These are phyloP conservation scores for Clarireedia paspali DNA, from an alignment of 2,329 filamentous ascomycete genomes.

Conservation along the genomic window DNA sequence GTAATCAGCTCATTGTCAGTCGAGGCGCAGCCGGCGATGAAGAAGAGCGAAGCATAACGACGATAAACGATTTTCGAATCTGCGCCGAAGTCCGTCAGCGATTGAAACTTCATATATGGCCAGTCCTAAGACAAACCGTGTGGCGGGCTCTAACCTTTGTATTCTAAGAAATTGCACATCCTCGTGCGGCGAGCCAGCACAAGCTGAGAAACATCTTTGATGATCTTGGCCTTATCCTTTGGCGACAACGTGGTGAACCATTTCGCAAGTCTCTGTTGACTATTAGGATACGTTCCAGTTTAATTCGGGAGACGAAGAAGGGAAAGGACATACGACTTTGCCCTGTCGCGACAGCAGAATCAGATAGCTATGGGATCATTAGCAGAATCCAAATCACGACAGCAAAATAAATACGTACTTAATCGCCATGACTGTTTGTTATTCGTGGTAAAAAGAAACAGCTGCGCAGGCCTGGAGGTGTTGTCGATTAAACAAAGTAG, in stretches of 20 bases:
- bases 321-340: slow-evolving; percentile 75
- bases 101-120: background rate
- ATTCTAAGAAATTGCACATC: slow-evolving; percentile 99
- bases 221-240: slow-evolving; percentile 98
- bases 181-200: slow-evolving; percentile 91
- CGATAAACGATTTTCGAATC: slow-evolving; percentile 99
- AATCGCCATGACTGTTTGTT: slow-evolving; percentile 37
- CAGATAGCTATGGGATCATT: slow-evolving; percentile 62
- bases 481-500: background rate
- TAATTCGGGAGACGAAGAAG: slow-evolving; percentile 13
- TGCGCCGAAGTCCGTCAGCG: slow-evolving; percentile 33
- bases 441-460: background rate
- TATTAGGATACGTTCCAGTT: slow-evolving; percentile 18
- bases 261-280: slow-evolving; percentile 81
- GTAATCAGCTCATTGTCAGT: slow-evolving; percentile 98
- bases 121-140: too few species aligned
- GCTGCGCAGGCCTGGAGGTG: slow-evolving; percentile 4
- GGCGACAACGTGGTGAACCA: slow-evolving; percentile 98
- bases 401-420: slow-evolving; percentile 34
- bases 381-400: slow-evolving; percentile 6
- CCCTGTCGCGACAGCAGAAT: slow-evolving; percentile 97
- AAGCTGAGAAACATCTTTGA: slow-evolving; percentile 98
- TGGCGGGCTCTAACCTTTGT: slow-evolving; percentile 64
- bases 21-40: slow-evolving; percentile 95
- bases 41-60: slow-evolving; percentile 97